These are phyloP conservation scores for Dimocarpus longan DNA, from an alignment of 345 rosid genomes.

Conservation along the genomic window DNA sequence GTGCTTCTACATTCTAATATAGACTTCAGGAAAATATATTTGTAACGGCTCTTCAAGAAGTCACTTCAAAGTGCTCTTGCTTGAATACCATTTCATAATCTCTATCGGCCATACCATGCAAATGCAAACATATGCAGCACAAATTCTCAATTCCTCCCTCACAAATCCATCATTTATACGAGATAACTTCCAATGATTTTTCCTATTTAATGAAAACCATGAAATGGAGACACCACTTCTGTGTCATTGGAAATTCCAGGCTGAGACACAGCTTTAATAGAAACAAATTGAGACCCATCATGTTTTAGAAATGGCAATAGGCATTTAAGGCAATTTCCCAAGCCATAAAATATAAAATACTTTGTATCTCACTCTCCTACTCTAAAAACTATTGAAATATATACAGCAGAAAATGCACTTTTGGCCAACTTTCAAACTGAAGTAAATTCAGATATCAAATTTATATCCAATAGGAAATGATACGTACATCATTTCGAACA, in stretches of 20 bases:
- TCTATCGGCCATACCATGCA: not conserved
- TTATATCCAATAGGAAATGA: conserved; percentile 8
- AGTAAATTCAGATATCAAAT: conserved; percentile 7
- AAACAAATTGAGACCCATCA: not conserved
- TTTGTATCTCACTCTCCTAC: not conserved
- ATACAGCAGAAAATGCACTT: not conserved
- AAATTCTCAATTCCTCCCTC: not conserved
- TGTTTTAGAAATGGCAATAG: not conserved
- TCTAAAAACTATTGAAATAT: not conserved
- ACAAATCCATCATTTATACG: not conserved
- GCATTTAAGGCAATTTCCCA: not conserved
- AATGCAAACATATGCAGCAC: not conserved
- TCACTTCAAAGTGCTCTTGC: not conserved
- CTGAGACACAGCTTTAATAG: not conserved
- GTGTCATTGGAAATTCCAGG: not conserved
- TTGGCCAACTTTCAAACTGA: not conserved
- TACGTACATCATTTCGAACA: conserved; percentile 82
- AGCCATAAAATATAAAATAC: not conserved
- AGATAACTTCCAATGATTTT: not conserved
- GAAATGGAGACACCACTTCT: not conserved
- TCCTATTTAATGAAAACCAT: not conserved
- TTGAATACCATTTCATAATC: not conserved
- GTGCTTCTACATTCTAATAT: not conserved
- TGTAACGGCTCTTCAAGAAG: not conserved
- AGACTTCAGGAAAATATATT: not conserved